These are phyloP conservation scores for Herpetomonas tarakana DNA, from an alignment of 208 protist species.

Conservation along the genomic window DNA sequence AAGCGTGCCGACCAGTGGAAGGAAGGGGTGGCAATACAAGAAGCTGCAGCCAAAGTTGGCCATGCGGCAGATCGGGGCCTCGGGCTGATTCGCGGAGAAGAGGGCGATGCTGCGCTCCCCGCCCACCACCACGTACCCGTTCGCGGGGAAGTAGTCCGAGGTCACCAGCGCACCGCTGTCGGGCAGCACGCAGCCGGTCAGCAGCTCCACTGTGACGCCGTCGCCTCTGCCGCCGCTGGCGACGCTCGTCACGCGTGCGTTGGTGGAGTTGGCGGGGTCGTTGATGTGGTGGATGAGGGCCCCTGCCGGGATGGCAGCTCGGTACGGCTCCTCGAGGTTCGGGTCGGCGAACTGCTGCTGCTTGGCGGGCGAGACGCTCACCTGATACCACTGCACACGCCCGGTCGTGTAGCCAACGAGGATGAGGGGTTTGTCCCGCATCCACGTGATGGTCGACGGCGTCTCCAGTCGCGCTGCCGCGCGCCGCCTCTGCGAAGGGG, in stretches of 20 bases:
- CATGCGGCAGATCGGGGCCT: conserved; percentile 31
- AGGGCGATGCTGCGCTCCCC: conserved; percentile 48
- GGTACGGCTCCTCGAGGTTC: conserved; percentile 15
- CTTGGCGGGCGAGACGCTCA: conserved; percentile 31
- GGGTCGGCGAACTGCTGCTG: conserved; percentile 23
- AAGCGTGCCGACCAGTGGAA: conserved; percentile 63
- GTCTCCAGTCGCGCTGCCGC: background rate
- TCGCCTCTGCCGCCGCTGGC: conserved; percentile 29
- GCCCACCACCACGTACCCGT: conserved; percentile 53
- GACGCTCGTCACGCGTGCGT: conserved; percentile 14
- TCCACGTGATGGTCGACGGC: conserved; percentile 84
- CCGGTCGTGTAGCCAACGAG: conserved; percentile 72
- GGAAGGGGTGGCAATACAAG: conserved; percentile 76
- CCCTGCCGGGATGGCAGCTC: conserved; percentile 12
- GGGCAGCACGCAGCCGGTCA: conserved; percentile 23
- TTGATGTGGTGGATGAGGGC: conserved; percentile 22
- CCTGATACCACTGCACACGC: conserved; percentile 72
- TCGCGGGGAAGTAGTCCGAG: conserved; percentile 71
- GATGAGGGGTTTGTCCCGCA: conserved; percentile 75
- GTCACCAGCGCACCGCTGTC: conserved; percentile 54
- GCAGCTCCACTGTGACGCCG: conserved; percentile 28
- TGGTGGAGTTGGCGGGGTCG: conserved; percentile 17
- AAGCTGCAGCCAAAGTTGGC: conserved; percentile 33
- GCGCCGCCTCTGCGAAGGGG: background rate
- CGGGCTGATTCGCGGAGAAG: conserved; percentile 46